These are phyloP conservation scores for Naumovozyma castellii DNA, from an alignment of 805 yeast genomes.

Conservation along the genomic window DNA sequence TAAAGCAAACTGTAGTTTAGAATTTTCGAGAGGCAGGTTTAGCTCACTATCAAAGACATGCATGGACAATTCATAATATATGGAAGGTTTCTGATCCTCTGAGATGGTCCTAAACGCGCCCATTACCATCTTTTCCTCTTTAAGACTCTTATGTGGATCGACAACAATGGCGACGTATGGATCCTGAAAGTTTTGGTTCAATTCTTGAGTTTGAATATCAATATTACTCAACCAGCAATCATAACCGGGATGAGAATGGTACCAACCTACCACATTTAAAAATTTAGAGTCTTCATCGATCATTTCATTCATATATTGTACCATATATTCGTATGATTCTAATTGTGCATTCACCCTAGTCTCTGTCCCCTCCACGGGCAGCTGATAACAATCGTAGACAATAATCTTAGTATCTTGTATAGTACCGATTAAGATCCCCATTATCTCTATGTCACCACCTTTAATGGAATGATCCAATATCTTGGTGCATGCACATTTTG, in stretches of 20 bases:
- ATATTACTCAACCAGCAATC: slow-evolving; percentile 95
- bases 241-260: slow-evolving; percentile 97
- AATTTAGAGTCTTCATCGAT: slow-evolving; percentile 26
- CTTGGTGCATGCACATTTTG: slow-evolving; percentile 62
- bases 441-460: slow-evolving; percentile 83
- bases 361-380: slow-evolving; percentile 95
- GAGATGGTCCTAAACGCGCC: slow-evolving; percentile 73
- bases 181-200: slow-evolving; percentile 83
- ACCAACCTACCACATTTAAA: slow-evolving; percentile 83
- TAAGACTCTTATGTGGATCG: slow-evolving; percentile 64
- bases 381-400: slow-evolving; percentile 71
- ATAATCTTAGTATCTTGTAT: slow-evolving; percentile 46
- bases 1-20: slow-evolving; percentile 6
- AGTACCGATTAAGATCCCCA: slow-evolving; percentile 91
- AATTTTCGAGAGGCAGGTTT: slow-evolving; percentile 8
- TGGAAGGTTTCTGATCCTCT: not conserved
- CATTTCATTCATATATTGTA: slow-evolving; percentile 53
- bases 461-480: slow-evolving; percentile 72
- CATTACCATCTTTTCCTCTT: slow-evolving; percentile 61
- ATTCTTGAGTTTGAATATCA: slow-evolving; percentile 79
- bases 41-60: slow-evolving; percentile 15
- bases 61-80: slow-evolving; percentile 18
- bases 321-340: slow-evolving; percentile 94
- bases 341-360: slow-evolving; percentile 89
- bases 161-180: slow-evolving; percentile 85